A percentile compares a stretch with the other conserved stretches of the same genome.
Conservation (phyloP, 768 basidiomycete species). For the Gautieria morchelliformis region DNA sequence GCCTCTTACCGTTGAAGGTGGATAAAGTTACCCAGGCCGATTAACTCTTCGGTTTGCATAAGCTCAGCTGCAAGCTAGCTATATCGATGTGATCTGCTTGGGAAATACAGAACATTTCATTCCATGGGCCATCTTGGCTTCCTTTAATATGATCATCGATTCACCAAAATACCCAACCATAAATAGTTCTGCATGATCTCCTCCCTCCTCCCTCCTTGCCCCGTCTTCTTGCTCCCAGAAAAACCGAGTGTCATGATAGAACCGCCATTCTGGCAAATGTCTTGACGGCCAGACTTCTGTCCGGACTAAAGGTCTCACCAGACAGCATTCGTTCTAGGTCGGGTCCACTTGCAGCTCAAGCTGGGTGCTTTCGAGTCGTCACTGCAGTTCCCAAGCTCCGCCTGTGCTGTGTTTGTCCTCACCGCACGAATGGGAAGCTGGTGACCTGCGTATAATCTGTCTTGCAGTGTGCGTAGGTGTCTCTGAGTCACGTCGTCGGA, state of each 20-base stretch:
- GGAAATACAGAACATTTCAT: no score
- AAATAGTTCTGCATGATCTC: not conserved
- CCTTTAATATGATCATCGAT: no score
- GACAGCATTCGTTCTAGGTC: not conserved
- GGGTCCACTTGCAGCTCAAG: no score
- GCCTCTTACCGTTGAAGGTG: no score
- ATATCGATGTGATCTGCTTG: no score
- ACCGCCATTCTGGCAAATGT: not conserved
- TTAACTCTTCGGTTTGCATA: no score
- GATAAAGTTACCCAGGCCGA: no score
- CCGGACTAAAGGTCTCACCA: not conserved
- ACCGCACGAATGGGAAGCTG: constrained; percentile 1
- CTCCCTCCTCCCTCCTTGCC: not conserved
- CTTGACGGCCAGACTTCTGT: not conserved
- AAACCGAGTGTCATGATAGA: not conserved
- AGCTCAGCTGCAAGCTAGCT: no score
- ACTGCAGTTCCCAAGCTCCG: not conserved
- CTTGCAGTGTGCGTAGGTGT: not conserved
- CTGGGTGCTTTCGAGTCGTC: not conserved
- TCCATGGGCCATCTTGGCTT: no score
- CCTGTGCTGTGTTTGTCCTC: not conserved
- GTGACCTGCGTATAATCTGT: not conserved
- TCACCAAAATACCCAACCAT: no score
- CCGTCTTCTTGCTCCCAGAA: not conserved
- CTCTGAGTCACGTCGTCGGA: not conserved